Evolutionary conservation across 106 monocot species (phyloP).

Genomic region (Chionographis japonica): DNA sequence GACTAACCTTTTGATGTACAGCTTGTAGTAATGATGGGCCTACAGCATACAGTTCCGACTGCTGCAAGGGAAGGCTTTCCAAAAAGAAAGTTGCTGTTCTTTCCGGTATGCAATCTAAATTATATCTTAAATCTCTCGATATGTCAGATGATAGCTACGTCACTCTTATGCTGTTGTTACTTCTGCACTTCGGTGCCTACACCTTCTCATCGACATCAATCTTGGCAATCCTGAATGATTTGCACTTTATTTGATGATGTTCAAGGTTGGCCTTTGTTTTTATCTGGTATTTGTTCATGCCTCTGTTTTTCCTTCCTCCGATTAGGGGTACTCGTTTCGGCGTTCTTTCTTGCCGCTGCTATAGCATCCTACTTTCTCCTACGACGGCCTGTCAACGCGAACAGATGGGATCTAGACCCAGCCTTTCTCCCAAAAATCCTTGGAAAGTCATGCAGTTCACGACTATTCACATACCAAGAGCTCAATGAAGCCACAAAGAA

Average conservation of each 20-base stretch:
- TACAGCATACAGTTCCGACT: constrained; percentile 18
- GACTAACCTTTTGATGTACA: constrained; percentile 15
- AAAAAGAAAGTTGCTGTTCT: constrained; percentile 41
- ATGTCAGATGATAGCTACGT: not conserved
- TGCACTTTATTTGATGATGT: no score
- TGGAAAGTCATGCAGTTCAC: constrained; percentile 24
- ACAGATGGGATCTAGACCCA: constrained; percentile 26
- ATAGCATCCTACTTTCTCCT: constrained; percentile 37
- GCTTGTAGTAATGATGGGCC: constrained; percentile 35
- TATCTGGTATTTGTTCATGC: no score
- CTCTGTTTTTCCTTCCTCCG: not conserved
- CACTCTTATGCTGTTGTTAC: not conserved
- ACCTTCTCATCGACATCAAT: no score
- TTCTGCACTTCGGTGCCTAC: not conserved
- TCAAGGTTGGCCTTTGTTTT: no score
- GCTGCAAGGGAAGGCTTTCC: constrained; percentile 54
- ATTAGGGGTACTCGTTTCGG: constrained; percentile 53
- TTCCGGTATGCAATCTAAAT: constrained; percentile 39
- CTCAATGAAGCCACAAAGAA: constrained; percentile 73
- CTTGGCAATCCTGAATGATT: no score
- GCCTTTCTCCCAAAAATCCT: constrained; percentile 49
- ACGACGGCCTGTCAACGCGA: constrained; percentile 32
- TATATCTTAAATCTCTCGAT: no score
- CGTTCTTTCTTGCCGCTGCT: constrained; percentile 30
- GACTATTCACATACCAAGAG: constrained; percentile 68